Base-by-base conservation (phyloP, 257 asterid species). In the Plantago ovata region DNA sequence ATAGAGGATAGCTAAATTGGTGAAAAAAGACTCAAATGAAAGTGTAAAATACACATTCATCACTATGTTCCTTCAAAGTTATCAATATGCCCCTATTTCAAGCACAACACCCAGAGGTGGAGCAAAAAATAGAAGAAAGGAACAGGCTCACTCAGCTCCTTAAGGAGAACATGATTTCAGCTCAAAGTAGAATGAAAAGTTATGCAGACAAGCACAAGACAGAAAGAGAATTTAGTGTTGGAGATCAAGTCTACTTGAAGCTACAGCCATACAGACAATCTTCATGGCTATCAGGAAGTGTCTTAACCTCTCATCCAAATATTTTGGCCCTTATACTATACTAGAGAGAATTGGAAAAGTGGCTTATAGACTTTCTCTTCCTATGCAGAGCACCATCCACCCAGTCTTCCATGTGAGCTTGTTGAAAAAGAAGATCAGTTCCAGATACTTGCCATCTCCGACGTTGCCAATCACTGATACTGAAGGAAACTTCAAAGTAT, bases 1-100 rank as follows among this genome's bases (percentile, higher is more conserved):
- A n/a, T n/a, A n/a, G n/a, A n/a, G n/a, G n/a, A n/a, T n/a, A n/a
- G n/a, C n/a, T n/a, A n/a, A n/a, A n/a, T n/a, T n/a, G n/a, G n/a
- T n/a, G n/a, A n/a, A n/a, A n/a, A n/a, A n/a, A n/a, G n/a, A n/a
- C n/a, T n/a, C n/a, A n/a, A n/a, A n/a, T n/a, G n/a, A n/a, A n/a
- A n/a, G n/a, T n/a, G n/a, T n/a, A n/a, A n/a, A n/a, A n/a, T n/a
- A n/a, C n/a, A n/a, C n/a, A n/a, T n/a, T n/a, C n/a, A n/a, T n/a
- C n/a, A n/a, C n/a, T n/a, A n/a, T n/a, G n/a, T 7, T 0, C 67
- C 64, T 0, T 7, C 36, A 0, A 14, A 4, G 0, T 0, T 63
- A 0, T 6, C 53, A 0, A 3, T 38, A 0, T 16, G 59, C 0
- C 12, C 24, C 0, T 39, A 6, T 2, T 3, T 22, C n/a, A 0